phyloP scores from a whole-genome alignment of 139 green algal genomes.

The Auxenochlorella pyrenoidosa region DNA sequence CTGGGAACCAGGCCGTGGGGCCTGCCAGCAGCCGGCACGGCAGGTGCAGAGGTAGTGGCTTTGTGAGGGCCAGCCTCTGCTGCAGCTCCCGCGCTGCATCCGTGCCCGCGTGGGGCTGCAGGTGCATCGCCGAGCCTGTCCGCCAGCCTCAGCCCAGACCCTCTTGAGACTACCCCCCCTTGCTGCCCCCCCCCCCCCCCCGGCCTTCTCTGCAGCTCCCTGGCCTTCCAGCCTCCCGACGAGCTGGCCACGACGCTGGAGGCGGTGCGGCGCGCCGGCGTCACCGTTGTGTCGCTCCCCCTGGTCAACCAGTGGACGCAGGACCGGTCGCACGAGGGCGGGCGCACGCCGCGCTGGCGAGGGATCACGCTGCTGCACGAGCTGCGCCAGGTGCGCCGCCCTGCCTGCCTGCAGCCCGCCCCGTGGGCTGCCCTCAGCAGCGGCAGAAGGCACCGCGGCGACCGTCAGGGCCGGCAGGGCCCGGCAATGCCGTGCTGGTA shows the following conservation, averaged over 20 bases:
- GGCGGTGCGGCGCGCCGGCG: constrained; percentile 41
- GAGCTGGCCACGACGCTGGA: constrained; percentile 58
- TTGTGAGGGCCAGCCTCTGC: background rate
- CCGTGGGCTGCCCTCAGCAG: too few relatives aligned
- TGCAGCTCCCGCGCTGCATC: background rate
- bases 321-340: constrained; percentile 47
- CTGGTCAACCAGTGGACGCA: constrained; percentile 82
- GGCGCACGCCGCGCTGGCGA: constrained; percentile 68
- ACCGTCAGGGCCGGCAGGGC: too few relatives aligned
- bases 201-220: constrained; percentile 53
- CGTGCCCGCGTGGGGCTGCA: too few relatives aligned
- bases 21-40: too few relatives aligned
- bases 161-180: background rate
- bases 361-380: constrained; percentile 75
- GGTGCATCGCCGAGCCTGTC: too few relatives aligned
- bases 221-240: constrained; percentile 56
- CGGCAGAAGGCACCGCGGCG: too few relatives aligned
- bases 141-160: background rate
- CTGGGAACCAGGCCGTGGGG: background rate
- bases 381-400: constrained; percentile 31
- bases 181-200: background rate
- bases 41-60: background rate
- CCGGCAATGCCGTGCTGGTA: too few relatives aligned
- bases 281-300: constrained; percentile 75
- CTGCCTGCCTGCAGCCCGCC: too few relatives aligned